phyloP scores from a whole-genome alignment of 2,329 filamentous ascomycete species.

The Sporothrix phasma region DNA sequence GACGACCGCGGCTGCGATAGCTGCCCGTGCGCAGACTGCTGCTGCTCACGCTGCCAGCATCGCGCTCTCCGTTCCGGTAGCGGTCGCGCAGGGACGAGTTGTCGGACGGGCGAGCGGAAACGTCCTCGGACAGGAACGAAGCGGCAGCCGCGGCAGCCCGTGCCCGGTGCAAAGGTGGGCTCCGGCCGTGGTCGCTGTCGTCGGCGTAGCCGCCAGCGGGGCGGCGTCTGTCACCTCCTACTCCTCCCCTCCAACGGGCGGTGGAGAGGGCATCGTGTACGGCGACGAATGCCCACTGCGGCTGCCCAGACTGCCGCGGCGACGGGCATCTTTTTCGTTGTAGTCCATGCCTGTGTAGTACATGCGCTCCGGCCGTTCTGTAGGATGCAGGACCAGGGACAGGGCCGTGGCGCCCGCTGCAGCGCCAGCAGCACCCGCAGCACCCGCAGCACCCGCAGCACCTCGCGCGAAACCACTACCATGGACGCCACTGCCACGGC shows the following conservation, averaged over 20 bases:
- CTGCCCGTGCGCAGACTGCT: background rate
- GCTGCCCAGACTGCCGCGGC: background rate
- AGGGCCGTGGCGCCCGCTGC: background rate
- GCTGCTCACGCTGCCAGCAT: background rate
- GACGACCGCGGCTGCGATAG: background rate
- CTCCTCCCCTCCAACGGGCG: background rate
- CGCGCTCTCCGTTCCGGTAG: background rate
- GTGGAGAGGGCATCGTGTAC: background rate
- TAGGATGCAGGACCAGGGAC: background rate
- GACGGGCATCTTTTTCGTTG: background rate
- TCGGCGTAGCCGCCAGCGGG: background rate
- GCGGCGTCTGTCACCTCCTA: background rate
- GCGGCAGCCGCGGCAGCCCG: background rate
- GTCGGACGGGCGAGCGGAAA: background rate
- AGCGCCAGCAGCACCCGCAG: background rate
- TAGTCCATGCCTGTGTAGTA: background rate
- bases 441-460: background rate
- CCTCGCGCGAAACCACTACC: background rate
- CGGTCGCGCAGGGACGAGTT: constrained; percentile 6
- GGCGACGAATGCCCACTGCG: background rate
- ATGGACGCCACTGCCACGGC: background rate
- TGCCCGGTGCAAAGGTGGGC: background rate
- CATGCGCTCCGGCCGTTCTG: background rate
- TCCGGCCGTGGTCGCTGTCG: background rate
- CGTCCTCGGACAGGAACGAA: constrained; percentile 2